phyloP scores from a whole-genome alignment of 768 basidiomycete genomes.

The Strobilomyces echinocephalus region DNA sequence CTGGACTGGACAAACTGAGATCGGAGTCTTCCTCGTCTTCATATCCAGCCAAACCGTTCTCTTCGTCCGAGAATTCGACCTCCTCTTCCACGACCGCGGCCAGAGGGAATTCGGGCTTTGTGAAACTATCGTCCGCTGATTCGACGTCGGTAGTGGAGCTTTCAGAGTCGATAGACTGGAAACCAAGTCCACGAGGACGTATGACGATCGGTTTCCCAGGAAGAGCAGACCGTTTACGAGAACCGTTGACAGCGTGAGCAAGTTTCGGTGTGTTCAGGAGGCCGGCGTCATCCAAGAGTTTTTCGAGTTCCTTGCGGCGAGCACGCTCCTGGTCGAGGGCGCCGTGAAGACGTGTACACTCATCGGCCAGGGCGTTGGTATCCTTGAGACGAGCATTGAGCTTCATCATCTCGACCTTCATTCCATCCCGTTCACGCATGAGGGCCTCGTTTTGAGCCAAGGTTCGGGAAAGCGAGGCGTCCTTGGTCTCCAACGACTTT shows the following conservation, averaged over 20 bases:
- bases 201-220: constrained; percentile 23
- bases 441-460: constrained; percentile 24
- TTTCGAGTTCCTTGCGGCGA: constrained; percentile 47
- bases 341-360: constrained; percentile 24
- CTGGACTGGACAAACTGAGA: constrained; percentile 38
- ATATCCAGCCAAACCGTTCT: constrained; percentile 58
- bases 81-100: constrained; percentile 57
- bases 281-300: constrained; percentile 43
- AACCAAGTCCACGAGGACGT: constrained; percentile 46
- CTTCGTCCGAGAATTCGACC: constrained; percentile 39
- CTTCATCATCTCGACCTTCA: constrained; percentile 27
- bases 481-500: constrained; percentile 40
- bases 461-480: constrained; percentile 27
- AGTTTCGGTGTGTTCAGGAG: constrained; percentile 44
- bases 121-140: constrained; percentile 40
- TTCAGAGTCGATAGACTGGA: constrained; percentile 59
- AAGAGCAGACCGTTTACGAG: constrained; percentile 13
- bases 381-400: constrained; percentile 31
- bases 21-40: constrained; percentile 68
- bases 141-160: constrained; percentile 70
- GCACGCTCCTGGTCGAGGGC: constrained; percentile 39
- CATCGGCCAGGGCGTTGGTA: constrained; percentile 20
- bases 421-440: constrained; percentile 25
- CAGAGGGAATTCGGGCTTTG: constrained; percentile 43
- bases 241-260: constrained; percentile 11